Conservation (phyloP, 805 yeast genomes). For the Candida namnaoensis region DNA sequence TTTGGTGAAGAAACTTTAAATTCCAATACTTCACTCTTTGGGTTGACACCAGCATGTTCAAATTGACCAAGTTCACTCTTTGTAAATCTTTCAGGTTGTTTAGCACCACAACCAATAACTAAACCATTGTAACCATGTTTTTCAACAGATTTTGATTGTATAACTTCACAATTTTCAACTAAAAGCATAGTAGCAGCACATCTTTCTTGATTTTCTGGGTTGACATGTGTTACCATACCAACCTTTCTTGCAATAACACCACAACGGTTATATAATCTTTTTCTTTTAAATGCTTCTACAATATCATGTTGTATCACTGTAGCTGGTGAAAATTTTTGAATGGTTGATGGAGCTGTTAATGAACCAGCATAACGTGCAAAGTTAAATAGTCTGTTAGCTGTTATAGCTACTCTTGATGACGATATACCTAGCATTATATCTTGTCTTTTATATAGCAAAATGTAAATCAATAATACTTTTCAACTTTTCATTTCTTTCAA, state of each 20-base stretch:
- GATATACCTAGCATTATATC: too few species aligned
- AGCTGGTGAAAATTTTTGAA: conserved; percentile 19
- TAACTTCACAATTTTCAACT: conserved; percentile 82
- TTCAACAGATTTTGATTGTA: conserved; percentile 58
- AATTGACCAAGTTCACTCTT: conserved; percentile 68
- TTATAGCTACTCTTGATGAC: too few species aligned
- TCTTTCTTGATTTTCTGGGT: conserved; percentile 54
- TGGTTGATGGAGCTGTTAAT: conserved; percentile 26
- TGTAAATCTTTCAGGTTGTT: conserved; percentile 50
- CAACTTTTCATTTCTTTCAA: too few species aligned
- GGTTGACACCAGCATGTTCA: conserved; percentile 72
- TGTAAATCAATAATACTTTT: too few species aligned
- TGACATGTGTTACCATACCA: conserved; percentile 86
- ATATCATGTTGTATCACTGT: conserved; percentile 58
- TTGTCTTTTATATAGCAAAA: too few species aligned
- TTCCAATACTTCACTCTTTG: conserved; percentile 68
- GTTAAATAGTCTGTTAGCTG: neutral
- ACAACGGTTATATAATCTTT: conserved; percentile 65
- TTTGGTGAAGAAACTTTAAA: conserved; percentile 64
- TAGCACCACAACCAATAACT: conserved; percentile 77
- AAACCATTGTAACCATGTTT: conserved; percentile 80
- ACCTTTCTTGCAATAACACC: conserved; percentile 79
- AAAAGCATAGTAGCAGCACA: conserved; percentile 84
- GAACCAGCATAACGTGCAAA: conserved; percentile 24
- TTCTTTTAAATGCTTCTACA: conserved; percentile 61